Evolutionary conservation across 495 filamentous ascomycete genomes (phyloP), one percentile per base, ranked within the genome.

Genomic region (Xylaria scruposa): DNA sequence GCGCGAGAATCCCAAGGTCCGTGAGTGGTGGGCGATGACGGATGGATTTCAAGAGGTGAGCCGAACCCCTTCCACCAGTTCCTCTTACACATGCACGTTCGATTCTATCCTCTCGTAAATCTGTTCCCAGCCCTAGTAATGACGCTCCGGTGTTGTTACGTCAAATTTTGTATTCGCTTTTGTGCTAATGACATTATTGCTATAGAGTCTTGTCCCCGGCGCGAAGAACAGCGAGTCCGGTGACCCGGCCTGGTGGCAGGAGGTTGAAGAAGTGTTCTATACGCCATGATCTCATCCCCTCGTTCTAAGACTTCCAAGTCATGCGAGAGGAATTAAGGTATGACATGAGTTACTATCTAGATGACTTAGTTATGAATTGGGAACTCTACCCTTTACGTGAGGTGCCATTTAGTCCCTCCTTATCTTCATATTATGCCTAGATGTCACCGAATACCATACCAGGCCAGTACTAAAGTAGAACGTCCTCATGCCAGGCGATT

Each of bases 11-110:
- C 85, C 88, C 2, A 92, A 91, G 72, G 90, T 94, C 24, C 85
- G 88, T 53, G 90, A 92, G 78, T 94, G 91, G 92, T 94, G 92
- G 91, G 83, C 82, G 40, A 90, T 94, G 87, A 94, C 92, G 26
- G 91, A 94, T 81, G 81, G 83, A 19, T 91, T 90, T 82, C 92
- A 94, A 81, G 88, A 84, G 80, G 82, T 78, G 64, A 67, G 9
- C 19, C 4, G 58, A 26, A 71, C 4, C n/a, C 24, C 15, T 38
- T 40, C 15, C 2, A 7, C 24, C 17, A 19, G 10, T 69, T 13
- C 13, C 53, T 60, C 21, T 59, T 0, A 4, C 29, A 51, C 8
- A 15, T 12, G 19, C 17, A 10, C 53, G 7, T 40, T 40, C 15
- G 5, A 26, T 21, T 38, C 2, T 15, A 12, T 31, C 29, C 26